Conservation (phyloP, 208 protist species). For the Perkinsela sp. region DNA sequence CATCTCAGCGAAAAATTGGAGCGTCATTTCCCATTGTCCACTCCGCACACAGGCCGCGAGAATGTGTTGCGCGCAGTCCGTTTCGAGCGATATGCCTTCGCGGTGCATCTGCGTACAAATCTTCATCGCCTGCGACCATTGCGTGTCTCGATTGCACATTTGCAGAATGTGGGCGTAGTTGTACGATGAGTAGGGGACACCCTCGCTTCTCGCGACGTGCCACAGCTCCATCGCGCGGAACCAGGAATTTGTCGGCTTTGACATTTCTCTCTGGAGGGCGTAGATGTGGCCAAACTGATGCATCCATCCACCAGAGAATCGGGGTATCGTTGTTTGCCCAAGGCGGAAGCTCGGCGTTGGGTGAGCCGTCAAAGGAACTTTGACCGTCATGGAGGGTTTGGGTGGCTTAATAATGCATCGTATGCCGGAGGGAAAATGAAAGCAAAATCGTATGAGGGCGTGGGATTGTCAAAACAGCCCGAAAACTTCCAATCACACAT, state of each 20-base stretch:
- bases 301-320: conserved; percentile 58
- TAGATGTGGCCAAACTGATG: conserved; percentile 65
- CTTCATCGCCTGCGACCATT: background rate
- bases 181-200: conserved; percentile 24
- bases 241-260: conserved; percentile 29
- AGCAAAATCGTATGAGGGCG: no score
- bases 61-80: background rate
- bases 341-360: conserved; percentile 5
- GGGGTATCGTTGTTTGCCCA: conserved; percentile 25
- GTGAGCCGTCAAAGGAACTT: no score
- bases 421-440: no score
- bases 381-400: no score
- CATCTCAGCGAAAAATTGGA: background rate
- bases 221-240: conserved; percentile 44
- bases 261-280: conserved; percentile 43
- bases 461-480: no score
- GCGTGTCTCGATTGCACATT: background rate
- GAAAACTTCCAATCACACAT: no score
- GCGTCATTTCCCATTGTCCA: background rate
- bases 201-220: conserved; percentile 40
- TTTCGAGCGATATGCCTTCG: background rate
- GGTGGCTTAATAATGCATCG: no score
- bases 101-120: background rate
- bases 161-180: conserved; percentile 31
- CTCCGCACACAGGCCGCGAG: background rate